These are phyloP conservation scores for Saccharomycopsis malanga DNA, from an alignment of 805 yeast genomes.

Conservation along the genomic window DNA sequence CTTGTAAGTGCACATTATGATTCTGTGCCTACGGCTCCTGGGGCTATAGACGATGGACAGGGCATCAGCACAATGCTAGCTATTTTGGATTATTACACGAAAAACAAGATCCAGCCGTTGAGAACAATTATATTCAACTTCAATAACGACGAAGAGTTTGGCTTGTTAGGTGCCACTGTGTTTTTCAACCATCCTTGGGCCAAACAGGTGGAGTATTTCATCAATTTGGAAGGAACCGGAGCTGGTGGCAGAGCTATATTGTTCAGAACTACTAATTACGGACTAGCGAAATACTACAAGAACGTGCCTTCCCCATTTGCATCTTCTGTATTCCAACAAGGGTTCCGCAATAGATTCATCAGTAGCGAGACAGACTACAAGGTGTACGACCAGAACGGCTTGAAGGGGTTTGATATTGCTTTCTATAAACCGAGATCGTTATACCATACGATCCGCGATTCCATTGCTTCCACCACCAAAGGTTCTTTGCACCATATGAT, in stretches of 20 bases:
- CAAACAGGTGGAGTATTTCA: slow-evolving; percentile 49
- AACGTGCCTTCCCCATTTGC: slow-evolving; percentile 59
- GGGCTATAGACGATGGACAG: slow-evolving; percentile 89
- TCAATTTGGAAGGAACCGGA: slow-evolving; percentile 90
- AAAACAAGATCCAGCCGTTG: slow-evolving; percentile 41
- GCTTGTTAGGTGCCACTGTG: slow-evolving; percentile 71
- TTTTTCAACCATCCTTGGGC: slow-evolving; percentile 73
- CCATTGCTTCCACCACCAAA: slow-evolving; percentile 52
- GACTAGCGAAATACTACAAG: slow-evolving; percentile 53
- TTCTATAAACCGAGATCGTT: slow-evolving; percentile 78
- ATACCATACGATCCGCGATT: slow-evolving; percentile 76
- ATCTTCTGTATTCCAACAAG: slow-evolving; percentile 75
- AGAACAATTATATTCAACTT: slow-evolving; percentile 77
- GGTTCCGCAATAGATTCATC: slow-evolving; percentile 65
- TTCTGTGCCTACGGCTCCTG: slow-evolving; percentile 79
- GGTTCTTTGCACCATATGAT: slow-evolving; percentile 84
- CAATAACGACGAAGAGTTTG: slow-evolving; percentile 87
- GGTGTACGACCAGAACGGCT: slow-evolving; percentile 57
- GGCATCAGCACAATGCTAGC: slow-evolving; percentile 81
- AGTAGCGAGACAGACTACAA: slow-evolving; percentile 82
- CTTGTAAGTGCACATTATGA: slow-evolving; percentile 83
- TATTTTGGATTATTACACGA: slow-evolving; percentile 44
- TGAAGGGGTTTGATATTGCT: slow-evolving; percentile 86
- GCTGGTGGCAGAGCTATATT: slow-evolving; percentile 80
- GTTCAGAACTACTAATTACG: slow-evolving; percentile 77